Conservation (phyloP, 2,329 filamentous ascomycete genomes). For the Juglanconis sp. region DNA sequence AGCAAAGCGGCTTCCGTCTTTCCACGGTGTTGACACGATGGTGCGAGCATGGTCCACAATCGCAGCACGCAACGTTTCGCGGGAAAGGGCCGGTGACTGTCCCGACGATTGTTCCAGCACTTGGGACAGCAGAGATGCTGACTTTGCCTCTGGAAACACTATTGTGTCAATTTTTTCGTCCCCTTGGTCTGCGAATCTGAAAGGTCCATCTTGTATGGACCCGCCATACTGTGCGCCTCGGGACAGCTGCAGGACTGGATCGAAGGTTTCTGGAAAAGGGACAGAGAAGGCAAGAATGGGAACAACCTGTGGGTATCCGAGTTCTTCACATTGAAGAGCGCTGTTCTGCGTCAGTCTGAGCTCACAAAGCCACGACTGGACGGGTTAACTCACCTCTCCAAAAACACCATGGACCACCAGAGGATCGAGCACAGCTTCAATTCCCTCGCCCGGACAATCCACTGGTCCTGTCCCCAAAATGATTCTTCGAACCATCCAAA, state of each 20-base stretch:
- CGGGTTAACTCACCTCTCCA: conserved; percentile 26
- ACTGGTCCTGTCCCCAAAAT: conserved; percentile 25
- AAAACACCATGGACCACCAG: conserved; percentile 29
- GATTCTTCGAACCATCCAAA: conserved; percentile 25
- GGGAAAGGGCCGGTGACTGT: conserved; percentile 1
- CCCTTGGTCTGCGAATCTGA: conserved; percentile 22
- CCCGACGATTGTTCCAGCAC: conserved; percentile 22
- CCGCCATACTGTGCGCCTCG: conserved; percentile 14
- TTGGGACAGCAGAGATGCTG: conserved; percentile 25
- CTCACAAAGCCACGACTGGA: background rate
- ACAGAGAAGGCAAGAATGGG: conserved; percentile 19
- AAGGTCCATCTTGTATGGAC: background rate
- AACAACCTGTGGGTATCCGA: conserved; percentile 24
- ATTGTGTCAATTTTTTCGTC: conserved; percentile 25
- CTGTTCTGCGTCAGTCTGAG: conserved; percentile 13
- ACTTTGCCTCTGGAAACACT: conserved; percentile 26
- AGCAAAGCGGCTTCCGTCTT: conserved; percentile 23
- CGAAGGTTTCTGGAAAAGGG: conserved; percentile 25
- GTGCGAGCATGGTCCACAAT: conserved; percentile 22
- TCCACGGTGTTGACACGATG: conserved; percentile 23
- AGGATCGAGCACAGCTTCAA: conserved; percentile 28
- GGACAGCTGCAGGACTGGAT: conserved; percentile 20
- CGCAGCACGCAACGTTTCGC: conserved; percentile 19
- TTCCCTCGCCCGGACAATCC: conserved; percentile 20
- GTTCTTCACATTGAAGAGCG: conserved; percentile 25